phyloP scores from a whole-genome alignment of 2,329 filamentous ascomycete genomes.

The Sclerotinia nivalis region DNA sequence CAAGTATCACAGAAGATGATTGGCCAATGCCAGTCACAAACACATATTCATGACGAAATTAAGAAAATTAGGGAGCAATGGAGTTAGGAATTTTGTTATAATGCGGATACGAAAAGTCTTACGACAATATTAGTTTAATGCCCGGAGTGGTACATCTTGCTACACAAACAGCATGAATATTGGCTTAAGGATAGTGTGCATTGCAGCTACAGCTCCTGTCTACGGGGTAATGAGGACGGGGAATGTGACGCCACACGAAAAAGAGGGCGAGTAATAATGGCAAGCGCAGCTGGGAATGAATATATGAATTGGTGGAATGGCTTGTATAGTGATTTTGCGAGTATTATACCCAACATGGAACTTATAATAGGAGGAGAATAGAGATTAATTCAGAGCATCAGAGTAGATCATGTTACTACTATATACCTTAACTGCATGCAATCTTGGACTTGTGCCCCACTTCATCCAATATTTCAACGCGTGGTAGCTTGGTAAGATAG shows the following conservation, averaged over 20 bases:
- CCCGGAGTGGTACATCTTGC: conserved; percentile 29
- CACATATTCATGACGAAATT: conserved; percentile 38
- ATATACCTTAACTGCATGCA: background rate
- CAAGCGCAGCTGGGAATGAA: conserved; percentile 12
- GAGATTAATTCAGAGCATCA: conserved; percentile 23
- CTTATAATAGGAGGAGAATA: conserved; percentile 24
- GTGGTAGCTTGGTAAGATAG: background rate
- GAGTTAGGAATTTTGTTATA: conserved; percentile 37
- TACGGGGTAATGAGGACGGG: conserved; percentile 2
- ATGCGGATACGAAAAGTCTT: conserved; percentile 33
- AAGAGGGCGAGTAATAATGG: conserved; percentile 4
- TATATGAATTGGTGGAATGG: conserved; percentile 23
- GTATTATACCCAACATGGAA: conserved; percentile 25
- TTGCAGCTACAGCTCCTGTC: conserved; percentile 21
- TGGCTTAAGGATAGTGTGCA: conserved; percentile 21
- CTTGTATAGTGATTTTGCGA: conserved; percentile 25
- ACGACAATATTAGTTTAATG: conserved; percentile 38
- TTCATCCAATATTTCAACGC: conserved; percentile 11
- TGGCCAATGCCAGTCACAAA: conserved; percentile 66
- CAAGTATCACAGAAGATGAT: conserved; percentile 97
- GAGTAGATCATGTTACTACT: background rate
- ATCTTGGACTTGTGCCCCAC: conserved; percentile 8
- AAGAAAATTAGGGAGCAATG: conserved; percentile 27
- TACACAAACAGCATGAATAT: conserved; percentile 30
- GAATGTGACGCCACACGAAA: conserved; percentile 9